Percentiles rank a stretch among this genome's conserved stretches.
phyloP scores from a whole-genome alignment of 2,329 filamentous ascomycete genomes.

The Apiospora kogelbergensis region DNA sequence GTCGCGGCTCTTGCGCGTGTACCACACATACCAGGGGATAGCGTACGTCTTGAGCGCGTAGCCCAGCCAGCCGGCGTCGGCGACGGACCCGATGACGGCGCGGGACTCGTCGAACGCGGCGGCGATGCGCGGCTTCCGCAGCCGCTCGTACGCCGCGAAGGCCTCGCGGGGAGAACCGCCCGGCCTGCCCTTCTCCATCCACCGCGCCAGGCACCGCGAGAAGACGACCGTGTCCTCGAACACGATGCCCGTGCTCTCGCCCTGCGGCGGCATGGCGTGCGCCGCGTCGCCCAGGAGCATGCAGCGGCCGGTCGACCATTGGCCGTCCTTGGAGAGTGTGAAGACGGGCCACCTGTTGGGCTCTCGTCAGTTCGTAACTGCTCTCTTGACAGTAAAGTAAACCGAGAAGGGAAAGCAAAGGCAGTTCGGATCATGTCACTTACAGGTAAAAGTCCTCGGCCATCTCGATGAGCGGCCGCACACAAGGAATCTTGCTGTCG shows the following conservation, averaged over 20 bases:
- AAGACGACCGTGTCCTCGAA: constrained; percentile 15
- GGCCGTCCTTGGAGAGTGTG: constrained; percentile 13
- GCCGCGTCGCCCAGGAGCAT: constrained; percentile 14
- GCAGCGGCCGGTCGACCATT: constrained; percentile 10
- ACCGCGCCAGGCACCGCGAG: constrained; percentile 11
- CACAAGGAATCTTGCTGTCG: constrained; percentile 6
- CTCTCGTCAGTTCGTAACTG: not conserved
- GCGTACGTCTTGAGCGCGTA: constrained; percentile 12
- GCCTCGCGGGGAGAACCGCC: constrained; percentile 9
- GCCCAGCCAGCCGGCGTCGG: constrained; percentile 13
- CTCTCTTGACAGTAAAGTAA: too few relatives aligned
- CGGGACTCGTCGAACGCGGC: constrained; percentile 12
- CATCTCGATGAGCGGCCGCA: constrained; percentile 8
- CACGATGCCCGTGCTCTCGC: constrained; percentile 14
- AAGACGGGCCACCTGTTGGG: constrained; percentile 10
- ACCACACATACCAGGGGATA: constrained; percentile 14
- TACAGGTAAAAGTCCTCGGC: constrained; percentile 11
- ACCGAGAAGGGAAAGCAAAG: too few relatives aligned
- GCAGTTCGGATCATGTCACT: not conserved
- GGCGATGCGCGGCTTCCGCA: constrained; percentile 14
- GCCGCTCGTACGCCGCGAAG: constrained; percentile 8
- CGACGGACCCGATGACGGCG: constrained; percentile 7
- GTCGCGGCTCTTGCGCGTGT: constrained; percentile 7
- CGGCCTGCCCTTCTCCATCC: constrained; percentile 13
- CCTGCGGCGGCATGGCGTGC: constrained; percentile 15